Evolutionary conservation across 2,329 filamentous ascomycete genomes (phyloP).

Genomic region (Bipolaris zeicola): DNA sequence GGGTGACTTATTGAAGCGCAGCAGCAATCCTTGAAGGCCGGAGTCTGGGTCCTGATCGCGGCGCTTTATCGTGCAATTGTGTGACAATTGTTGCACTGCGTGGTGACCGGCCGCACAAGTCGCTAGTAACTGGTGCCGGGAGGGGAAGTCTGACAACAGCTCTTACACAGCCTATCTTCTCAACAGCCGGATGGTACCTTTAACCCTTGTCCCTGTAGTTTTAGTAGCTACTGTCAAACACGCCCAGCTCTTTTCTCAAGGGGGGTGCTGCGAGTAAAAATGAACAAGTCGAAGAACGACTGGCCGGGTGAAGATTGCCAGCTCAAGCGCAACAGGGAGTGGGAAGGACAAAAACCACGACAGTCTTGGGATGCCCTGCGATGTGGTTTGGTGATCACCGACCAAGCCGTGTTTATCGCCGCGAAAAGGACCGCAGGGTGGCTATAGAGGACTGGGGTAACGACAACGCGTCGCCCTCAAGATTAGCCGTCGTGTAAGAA

Average conservation of each 20-base stretch:
- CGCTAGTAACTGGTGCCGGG: conserved; percentile 11
- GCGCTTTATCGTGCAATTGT: background rate
- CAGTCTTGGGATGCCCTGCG: background rate
- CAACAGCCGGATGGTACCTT: background rate
- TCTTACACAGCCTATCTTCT: background rate
- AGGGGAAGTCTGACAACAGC: conserved; percentile 5
- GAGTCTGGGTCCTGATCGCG: background rate
- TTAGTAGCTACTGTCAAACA: background rate
- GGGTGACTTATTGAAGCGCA: background rate
- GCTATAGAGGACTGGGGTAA: background rate
- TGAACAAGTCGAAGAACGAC: background rate
- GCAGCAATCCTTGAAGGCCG: background rate
- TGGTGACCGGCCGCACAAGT: conserved; percentile 3
- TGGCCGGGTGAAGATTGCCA: background rate
- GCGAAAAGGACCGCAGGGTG: background rate
- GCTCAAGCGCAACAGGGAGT: background rate
- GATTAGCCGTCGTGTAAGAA: background rate
- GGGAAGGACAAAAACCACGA: background rate
- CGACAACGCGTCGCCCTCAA: background rate
- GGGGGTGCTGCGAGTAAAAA: background rate
- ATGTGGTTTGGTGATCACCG: conserved; percentile 6
- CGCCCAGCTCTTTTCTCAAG: conserved; percentile 1
- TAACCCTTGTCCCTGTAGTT: conserved; percentile 1
- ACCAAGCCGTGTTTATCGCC: conserved; percentile 1
- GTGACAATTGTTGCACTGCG: conserved; percentile 10